A percentile compares a stretch with the other conserved stretches of the same genome.
Conservation (phyloP, 371 early-diverging fungal genomes). For the Blastocladiella emersonii region DNA sequence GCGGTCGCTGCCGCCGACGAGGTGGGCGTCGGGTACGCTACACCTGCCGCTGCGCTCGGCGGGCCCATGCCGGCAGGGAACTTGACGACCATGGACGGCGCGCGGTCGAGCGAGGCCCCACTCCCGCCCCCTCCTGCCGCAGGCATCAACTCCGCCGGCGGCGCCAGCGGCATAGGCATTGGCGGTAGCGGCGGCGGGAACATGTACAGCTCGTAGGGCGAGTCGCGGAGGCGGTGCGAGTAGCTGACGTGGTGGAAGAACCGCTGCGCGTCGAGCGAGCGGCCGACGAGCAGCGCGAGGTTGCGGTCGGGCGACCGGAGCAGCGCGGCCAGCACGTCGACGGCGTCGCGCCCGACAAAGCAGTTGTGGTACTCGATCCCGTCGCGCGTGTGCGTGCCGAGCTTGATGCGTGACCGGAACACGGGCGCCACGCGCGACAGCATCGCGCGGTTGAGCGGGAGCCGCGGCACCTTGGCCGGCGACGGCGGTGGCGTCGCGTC, state of each 20-base stretch:
- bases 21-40: too few relatives aligned
- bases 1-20: too few relatives aligned
- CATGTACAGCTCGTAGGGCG: constrained; percentile 56
- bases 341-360: constrained; percentile 71
- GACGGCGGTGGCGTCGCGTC: too few relatives aligned
- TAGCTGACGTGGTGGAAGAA: constrained; percentile 83
- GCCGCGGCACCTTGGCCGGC: constrained; percentile 4
- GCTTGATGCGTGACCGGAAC: constrained; percentile 37
- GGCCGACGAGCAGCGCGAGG: constrained; percentile 62
- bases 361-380: constrained; percentile 61
- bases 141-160: too few relatives aligned
- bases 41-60: too few relatives aligned
- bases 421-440: constrained; percentile 64
- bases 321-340: constrained; percentile 52
- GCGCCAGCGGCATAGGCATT: neutral
- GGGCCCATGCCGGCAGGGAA: too few relatives aligned
- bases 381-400: constrained; percentile 50
- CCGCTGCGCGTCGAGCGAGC: constrained; percentile 73
- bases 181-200: constrained; percentile 23
- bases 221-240: constrained; percentile 67
- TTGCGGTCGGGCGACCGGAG: constrained; percentile 74
- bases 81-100: too few relatives aligned
- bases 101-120: too few relatives aligned
- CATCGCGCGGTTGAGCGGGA: constrained; percentile 61
- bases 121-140: too few relatives aligned